Conservation (phyloP, 495 filamentous ascomycete species). For the Sordaria brevicollis region DNA sequence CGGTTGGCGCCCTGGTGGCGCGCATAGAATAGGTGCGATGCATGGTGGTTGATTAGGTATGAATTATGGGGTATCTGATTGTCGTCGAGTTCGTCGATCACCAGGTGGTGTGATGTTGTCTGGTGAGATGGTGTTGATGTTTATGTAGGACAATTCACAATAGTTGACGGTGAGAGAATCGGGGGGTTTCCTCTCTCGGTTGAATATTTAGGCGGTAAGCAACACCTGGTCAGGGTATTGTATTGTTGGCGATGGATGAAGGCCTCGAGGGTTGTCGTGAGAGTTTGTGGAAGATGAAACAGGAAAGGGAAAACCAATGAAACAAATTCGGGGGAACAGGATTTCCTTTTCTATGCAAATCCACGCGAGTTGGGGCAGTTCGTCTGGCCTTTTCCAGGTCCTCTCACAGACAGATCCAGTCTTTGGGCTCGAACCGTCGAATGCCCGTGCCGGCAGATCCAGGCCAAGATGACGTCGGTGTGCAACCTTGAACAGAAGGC, state of each 20-base stretch:
- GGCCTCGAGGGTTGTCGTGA: background rate
- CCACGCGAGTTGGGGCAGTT: background rate
- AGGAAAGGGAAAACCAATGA: background rate
- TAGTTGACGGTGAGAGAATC: background rate
- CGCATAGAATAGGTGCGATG: slow-evolving; percentile 99
- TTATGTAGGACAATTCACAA: background rate
- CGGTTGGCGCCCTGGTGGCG: slow-evolving; percentile 84
- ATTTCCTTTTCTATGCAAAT: slow-evolving; percentile 7
- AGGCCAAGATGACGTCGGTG: slow-evolving; percentile 17
- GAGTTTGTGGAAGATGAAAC: background rate
- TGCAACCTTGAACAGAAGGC: slow-evolving; percentile 4
- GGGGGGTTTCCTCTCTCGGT: background rate
- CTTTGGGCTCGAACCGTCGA: background rate
- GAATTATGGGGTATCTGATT: too few species aligned
- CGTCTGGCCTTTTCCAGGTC: background rate
- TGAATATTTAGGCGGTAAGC: background rate
- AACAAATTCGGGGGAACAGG: background rate
- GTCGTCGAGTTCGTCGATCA: background rate
- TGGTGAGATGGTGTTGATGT: background rate
- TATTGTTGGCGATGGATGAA: background rate
- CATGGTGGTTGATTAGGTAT: slow-evolving; percentile 39
- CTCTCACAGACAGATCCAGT: background rate
- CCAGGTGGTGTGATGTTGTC: background rate
- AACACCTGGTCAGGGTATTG: background rate
- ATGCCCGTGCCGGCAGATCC: background rate